These are phyloP conservation scores for Torulaspora franciscae DNA, from an alignment of 805 yeast genomes.

Conservation along the genomic window DNA sequence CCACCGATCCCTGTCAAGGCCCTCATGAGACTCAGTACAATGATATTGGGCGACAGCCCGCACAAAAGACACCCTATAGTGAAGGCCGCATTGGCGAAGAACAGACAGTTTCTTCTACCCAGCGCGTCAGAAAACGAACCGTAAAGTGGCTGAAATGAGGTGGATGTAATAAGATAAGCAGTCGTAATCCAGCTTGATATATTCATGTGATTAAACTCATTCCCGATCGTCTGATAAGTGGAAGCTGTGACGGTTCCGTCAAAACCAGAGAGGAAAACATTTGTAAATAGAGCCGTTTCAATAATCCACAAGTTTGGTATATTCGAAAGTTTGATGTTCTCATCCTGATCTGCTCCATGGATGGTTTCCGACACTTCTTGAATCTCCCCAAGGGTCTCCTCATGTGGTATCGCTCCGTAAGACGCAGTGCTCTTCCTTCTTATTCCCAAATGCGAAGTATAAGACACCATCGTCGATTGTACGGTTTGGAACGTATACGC, in stretches of 20 bases:
- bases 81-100: conserved; percentile 36
- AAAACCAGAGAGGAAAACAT: conserved; percentile 44
- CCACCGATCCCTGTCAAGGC: conserved; percentile 42
- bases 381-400: background rate
- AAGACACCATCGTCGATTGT: background rate
- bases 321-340: conserved; percentile 11
- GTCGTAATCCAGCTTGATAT: conserved; percentile 42
- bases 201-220: conserved; percentile 36
- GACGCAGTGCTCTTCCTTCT: background rate
- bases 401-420: background rate
- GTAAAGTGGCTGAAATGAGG: conserved; percentile 42
- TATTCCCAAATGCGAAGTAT: background rate
- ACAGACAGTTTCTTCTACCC: conserved; percentile 37
- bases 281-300: conserved; percentile 35
- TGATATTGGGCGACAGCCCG: conserved; percentile 30
- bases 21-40: conserved; percentile 34
- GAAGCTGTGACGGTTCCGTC: conserved; percentile 48
- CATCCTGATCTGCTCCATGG: conserved; percentile 8
- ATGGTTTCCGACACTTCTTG: background rate
- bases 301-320: conserved; percentile 32
- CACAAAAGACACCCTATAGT: conserved; percentile 39
- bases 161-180: conserved; percentile 39
- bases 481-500: background rate
- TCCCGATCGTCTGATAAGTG: conserved; percentile 45
- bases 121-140: conserved; percentile 40